Percentiles rank a stretch among this genome's conserved stretches.
Conservation (phyloP, 768 basidiomycete genomes). For the Phaffia tasmanica region DNA sequence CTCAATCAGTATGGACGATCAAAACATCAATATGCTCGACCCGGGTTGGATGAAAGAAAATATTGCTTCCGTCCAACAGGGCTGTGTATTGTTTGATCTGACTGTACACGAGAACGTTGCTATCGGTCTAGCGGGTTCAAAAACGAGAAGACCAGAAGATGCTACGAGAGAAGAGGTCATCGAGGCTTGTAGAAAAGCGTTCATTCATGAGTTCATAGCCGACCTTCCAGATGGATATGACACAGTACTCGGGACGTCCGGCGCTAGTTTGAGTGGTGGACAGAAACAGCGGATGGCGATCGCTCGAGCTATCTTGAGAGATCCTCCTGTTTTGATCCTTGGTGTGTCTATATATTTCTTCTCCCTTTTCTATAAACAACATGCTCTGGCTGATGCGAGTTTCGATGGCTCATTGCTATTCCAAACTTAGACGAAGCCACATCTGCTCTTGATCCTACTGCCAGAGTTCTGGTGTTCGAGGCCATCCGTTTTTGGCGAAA, state of each 20-base stretch:
- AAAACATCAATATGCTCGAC: slow-evolving; percentile 65
- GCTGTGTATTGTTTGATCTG: slow-evolving; percentile 62
- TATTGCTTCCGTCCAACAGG: slow-evolving; percentile 69
- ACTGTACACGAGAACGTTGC: slow-evolving; percentile 77
- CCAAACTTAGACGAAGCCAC: slow-evolving; percentile 43
- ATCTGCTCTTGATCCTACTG: slow-evolving; percentile 63
- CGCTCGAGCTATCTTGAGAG: slow-evolving; percentile 69
- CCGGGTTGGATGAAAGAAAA: slow-evolving; percentile 54
- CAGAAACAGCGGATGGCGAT: slow-evolving; percentile 85
- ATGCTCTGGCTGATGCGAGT: background rate
- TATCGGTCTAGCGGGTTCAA: slow-evolving; percentile 52
- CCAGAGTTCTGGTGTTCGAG: slow-evolving; percentile 69
- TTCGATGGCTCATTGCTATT: background rate
- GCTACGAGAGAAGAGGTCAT: slow-evolving; percentile 61
- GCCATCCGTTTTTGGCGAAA: slow-evolving; percentile 54
- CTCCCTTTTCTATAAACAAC: background rate
- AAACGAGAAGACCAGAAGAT: slow-evolving; percentile 41
- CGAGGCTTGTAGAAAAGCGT: slow-evolving; percentile 67
- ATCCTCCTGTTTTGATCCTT: slow-evolving; percentile 80
- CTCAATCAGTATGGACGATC: slow-evolving; percentile 65
- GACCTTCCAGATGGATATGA: slow-evolving; percentile 84
- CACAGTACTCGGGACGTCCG: slow-evolving; percentile 61
- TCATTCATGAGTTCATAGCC: slow-evolving; percentile 75
- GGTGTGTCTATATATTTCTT: slow-evolving; percentile 47
- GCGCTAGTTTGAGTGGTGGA: slow-evolving; percentile 63